A percentile compares a stretch with the other conserved stretches of the same genome.
Evolutionary conservation across 305 asterid species (phyloP).

Genomic region (Solanum hybrid): DNA sequence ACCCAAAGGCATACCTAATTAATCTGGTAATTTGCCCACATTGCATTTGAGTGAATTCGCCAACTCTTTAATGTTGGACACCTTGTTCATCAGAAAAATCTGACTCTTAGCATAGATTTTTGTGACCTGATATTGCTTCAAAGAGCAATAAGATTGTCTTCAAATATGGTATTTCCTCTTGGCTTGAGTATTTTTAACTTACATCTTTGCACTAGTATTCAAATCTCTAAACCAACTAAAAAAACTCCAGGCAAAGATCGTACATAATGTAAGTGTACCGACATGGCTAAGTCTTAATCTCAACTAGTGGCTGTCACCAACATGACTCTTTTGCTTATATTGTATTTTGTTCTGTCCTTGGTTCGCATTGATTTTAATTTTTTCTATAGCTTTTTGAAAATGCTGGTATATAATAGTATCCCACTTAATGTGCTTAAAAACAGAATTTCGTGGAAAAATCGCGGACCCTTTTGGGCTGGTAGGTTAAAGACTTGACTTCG

Average conservation of each 20-base stretch:
- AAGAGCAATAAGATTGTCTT: background rate
- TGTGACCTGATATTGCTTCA: background rate
- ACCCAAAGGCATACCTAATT: background rate
- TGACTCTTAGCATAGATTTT: background rate
- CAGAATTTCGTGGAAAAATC: background rate
- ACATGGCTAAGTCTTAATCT: background rate
- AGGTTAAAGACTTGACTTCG: background rate
- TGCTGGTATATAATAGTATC: background rate
- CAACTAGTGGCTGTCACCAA: background rate
- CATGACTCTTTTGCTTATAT: background rate
- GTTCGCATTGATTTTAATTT: background rate
- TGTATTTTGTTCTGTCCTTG: background rate
- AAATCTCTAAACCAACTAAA: background rate
- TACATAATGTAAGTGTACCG: background rate
- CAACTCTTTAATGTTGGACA: background rate
- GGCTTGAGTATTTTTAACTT: background rate
- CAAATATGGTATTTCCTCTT: background rate
- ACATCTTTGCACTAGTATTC: background rate
- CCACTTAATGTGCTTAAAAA: background rate
- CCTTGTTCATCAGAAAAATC: background rate
- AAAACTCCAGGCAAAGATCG: background rate
- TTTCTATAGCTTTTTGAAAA: background rate
- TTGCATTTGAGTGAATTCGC: background rate
- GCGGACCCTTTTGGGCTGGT: background rate
- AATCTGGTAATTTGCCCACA: background rate